Evolutionary conservation across 2,329 filamentous ascomycete species (phyloP), one percentile per base, ranked within the genome.

Genomic region (Chrysoporthe austroafricana): DNA sequence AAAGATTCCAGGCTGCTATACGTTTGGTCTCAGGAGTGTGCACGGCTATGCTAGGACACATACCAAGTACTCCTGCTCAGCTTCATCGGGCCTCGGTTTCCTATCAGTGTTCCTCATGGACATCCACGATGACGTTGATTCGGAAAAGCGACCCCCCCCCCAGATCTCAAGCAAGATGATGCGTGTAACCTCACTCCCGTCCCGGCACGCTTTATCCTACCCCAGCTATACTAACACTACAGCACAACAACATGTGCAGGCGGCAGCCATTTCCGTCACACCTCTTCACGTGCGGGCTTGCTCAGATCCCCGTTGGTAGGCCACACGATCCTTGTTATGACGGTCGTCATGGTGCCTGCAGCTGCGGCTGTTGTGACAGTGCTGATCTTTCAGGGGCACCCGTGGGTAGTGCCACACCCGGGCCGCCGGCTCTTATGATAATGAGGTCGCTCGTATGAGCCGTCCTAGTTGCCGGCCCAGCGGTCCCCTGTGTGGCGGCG

Each of bases 131-230:
- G 59, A 48, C 43, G 39, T 34, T 32, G 42, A 34, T 48, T 9
- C 26, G 59, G 43, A 16, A 48, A 14, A 61, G 59, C 42, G 26
- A 26, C 26, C 26, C 26, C 26, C 26, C n/a, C 32, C 43, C 26
- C 18, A 61, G 59, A 61, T 48, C 59, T 48, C 13, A 36, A 46
- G 42, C 43, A 48, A 61, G 21, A 61, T 61, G 59, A 61, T 61
- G 59, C 43, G 26, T 61, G 42, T 43, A 34, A 18, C 42, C 54
- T 36, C 18, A 36, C 34, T 13, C 59, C 16, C 42, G n/a, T 34
- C 3, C 14, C 21, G 54, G 32, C 14, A 16, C 43, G 21, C 42
- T 13, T 21, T 46, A 61, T 26, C 59, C 59, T 11, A 4, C 42
- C 4, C n/a, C 14, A n/a, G n/a, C 26, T 34, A 21, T 21, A 16